Conservation (phyloP, 352 stramenopile species). For the Globisporangium radiosum region DNA sequence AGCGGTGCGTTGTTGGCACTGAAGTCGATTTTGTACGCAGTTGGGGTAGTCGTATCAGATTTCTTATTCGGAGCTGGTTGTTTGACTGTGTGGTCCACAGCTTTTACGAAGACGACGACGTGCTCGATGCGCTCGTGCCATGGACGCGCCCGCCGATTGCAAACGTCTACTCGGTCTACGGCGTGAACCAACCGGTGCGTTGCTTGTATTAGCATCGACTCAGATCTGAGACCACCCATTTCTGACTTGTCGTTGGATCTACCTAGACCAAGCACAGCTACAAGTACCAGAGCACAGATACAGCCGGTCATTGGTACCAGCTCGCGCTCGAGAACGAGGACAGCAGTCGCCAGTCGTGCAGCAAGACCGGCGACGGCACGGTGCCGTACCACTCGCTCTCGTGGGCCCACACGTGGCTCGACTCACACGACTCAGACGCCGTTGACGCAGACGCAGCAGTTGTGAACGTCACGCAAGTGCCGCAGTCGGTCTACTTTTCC, state of each 20-base stretch:
- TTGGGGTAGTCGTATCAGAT: background rate
- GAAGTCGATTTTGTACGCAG: too few relatives aligned
- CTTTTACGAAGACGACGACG: conserved; percentile 64
- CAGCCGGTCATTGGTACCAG: conserved; percentile 53
- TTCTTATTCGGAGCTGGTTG: too few relatives aligned
- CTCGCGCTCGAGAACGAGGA: conserved; percentile 46
- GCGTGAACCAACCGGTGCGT: conserved; percentile 63
- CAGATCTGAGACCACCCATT: too few relatives aligned
- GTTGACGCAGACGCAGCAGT: conserved; percentile 29
- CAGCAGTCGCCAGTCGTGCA: conserved; percentile 38
- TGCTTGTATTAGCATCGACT: background rate
- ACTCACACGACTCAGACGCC: conserved; percentile 14
- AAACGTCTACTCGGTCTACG: conserved; percentile 72
- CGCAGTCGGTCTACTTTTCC: conserved; percentile 72
- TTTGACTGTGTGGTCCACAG: conserved; percentile 2
- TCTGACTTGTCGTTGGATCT: background rate
- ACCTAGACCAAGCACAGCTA: conserved; percentile 64
- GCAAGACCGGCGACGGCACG: conserved; percentile 69
- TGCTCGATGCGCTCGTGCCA: conserved; percentile 48
- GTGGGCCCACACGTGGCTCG: conserved; percentile 74
- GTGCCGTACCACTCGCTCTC: conserved; percentile 78
- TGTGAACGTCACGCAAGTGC: conserved; percentile 65
- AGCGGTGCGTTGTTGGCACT: conserved; percentile 18
- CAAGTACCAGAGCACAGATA: conserved; percentile 52
- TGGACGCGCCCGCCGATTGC: conserved; percentile 68